Base-by-base conservation (phyloP, 2,329 filamentous ascomycete genomes). In the Fusarium sp. region DNA sequence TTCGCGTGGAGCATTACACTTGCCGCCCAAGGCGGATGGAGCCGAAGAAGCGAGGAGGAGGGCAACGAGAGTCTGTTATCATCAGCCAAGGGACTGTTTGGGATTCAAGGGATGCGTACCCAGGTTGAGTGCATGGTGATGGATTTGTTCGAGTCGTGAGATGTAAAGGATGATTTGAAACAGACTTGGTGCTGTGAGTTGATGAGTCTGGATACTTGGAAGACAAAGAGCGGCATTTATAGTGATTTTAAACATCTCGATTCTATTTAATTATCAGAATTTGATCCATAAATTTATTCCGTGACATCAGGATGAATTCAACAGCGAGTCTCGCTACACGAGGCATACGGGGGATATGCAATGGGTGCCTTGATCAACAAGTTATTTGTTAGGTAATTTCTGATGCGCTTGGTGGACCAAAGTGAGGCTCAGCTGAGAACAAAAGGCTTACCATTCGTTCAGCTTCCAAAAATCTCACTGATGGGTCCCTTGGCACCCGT, bases 151-250 rank as follows among this genome's bases (percentile, higher is more conserved):
- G 2, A 22, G 4, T 14, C 11, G 49, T 7, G 18, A 38, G 28
- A 33, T 49, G 0, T 24, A 3, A 6, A n/a, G 0, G 22, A 22
- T 41, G 31, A 2, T 28, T 6, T 6, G 14, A 20, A 17, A n/a
- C 8, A 22, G 26, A 26, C 26, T 26, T 26, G 6, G 26, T 26
- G 26, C 6, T 26, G 26, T 26, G 26, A 26, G 26, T 26, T 26
- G 26, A 26, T 26, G 26, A 26, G 26, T 26, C 26, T 26, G 26
- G 6, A 26, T 26, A 26, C 26, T 26, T 26, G 26, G 26, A 26
- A 26, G 26, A 26, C 26, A 26, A 6, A 26, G 26, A 26, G 26
- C 26, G 26, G 26, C 26, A 26, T 5, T 26, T 26, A 26, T 26
- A 26, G 26, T 26, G 26, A 26, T 26, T 6, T 26, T 26, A 6